These are phyloP conservation scores for Aquilaria sinensis DNA, from an alignment of 345 rosid genomes.

Conservation along the genomic window DNA sequence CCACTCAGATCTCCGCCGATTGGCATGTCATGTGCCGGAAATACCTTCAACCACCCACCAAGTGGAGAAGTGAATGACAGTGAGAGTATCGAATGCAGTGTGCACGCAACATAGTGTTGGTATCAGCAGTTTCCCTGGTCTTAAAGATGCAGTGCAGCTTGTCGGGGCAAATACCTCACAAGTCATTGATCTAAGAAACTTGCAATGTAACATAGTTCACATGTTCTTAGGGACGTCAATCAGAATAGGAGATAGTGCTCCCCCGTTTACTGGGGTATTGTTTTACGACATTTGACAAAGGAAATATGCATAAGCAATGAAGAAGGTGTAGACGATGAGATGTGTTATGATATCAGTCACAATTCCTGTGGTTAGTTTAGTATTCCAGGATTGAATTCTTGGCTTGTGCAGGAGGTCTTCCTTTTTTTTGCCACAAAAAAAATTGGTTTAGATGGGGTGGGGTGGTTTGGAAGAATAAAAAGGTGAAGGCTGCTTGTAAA, in stretches of 20 bases:
- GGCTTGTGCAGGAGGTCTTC: too few relatives aligned
- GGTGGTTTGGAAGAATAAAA: too few relatives aligned
- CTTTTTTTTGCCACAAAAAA: too few relatives aligned
- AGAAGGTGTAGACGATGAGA: too few relatives aligned
- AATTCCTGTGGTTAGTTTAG: too few relatives aligned
- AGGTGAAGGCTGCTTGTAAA: too few relatives aligned
- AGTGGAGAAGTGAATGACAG: conserved; percentile 21
- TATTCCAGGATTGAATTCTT: too few relatives aligned
- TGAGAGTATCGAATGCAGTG: conserved; percentile 27
- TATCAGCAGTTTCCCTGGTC: neutral
- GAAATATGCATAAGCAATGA: too few relatives aligned
- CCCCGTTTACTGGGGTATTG: too few relatives aligned
- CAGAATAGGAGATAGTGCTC: neutral
- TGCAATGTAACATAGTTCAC: conserved; percentile 14
- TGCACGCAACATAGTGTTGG: conserved; percentile 16
- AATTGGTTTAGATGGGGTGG: too few relatives aligned
- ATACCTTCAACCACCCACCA: conserved; percentile 16
- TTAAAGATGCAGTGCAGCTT: neutral
- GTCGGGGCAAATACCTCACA: neutral
- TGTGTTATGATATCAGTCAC: too few relatives aligned
- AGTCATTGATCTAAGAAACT: neutral
- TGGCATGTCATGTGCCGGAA: conserved; percentile 14
- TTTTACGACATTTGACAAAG: too few relatives aligned
- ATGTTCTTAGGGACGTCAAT: conserved; percentile 1
- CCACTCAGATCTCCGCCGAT: conserved; percentile 8